A percentile compares a stretch with the other conserved stretches of the same genome.
These are phyloP conservation scores for Sphaerulina musiva DNA, from an alignment of 2,329 filamentous ascomycete genomes.

Conservation along the genomic window DNA sequence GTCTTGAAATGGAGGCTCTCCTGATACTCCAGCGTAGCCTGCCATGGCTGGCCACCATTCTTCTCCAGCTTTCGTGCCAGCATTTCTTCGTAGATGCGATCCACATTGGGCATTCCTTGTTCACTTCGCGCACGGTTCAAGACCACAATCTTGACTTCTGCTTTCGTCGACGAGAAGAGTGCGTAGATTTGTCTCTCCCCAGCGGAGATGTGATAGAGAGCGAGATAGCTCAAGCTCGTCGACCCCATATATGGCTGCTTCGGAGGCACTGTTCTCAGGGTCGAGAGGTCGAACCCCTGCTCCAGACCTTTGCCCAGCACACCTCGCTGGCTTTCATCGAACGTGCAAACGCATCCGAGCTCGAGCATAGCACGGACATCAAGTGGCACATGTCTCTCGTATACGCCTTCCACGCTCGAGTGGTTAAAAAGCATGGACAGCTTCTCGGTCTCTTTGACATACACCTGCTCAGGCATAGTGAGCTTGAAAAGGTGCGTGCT, in stretches of 20 bases:
- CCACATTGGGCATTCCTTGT: conserved; percentile 82
- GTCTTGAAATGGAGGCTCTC: conserved; percentile 79
- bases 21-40: conserved; percentile 79
- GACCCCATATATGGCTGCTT: conserved; percentile 71
- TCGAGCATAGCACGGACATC: conserved; percentile 81
- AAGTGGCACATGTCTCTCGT: conserved; percentile 86
- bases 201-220: conserved; percentile 84
- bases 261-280: conserved; percentile 60
- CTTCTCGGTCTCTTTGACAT: conserved; percentile 76
- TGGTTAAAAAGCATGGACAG: conserved; percentile 81
- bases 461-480: conserved; percentile 79
- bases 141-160: conserved; percentile 81
- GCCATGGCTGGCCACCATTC: conserved; percentile 63
- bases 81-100: conserved; percentile 77
- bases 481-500: conserved; percentile 93
- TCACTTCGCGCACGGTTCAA: conserved; percentile 74
- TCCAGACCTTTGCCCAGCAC: conserved; percentile 90
- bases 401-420: conserved; percentile 91
- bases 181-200: conserved; percentile 92
- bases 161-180: conserved; percentile 75
- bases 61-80: conserved; percentile 61
- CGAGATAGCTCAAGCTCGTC: conserved; percentile 66
- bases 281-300: conserved; percentile 80
- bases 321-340: conserved; percentile 83
- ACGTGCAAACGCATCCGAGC: conserved; percentile 83